Conservation (phyloP, 225 moss, liverwort and hornwort genomes). For the Sphagnum contortum region DNA sequence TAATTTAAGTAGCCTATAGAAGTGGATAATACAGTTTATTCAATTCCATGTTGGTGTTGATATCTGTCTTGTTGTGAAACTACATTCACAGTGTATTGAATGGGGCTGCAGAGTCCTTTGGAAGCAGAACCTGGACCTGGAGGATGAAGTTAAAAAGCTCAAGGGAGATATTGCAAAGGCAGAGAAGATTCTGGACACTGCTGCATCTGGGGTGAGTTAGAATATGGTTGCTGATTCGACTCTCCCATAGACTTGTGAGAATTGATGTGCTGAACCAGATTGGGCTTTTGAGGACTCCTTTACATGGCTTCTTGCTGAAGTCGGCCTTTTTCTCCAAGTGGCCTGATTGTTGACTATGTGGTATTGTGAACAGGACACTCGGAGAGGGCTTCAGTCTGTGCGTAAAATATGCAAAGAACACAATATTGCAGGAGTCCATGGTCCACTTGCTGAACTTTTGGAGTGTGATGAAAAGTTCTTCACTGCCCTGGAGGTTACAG, state of each 20-base stretch:
- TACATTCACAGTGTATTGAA: too few species aligned
- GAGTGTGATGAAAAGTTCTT: conserved; percentile 96
- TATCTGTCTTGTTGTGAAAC: too few species aligned
- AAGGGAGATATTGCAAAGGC: conserved; percentile 64
- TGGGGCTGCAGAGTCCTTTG: conserved; percentile 40
- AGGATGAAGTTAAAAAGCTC: conserved; percentile 53
- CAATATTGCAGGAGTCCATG: conserved; percentile 72
- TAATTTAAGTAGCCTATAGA: not conserved
- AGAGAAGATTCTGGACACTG: conserved; percentile 80
- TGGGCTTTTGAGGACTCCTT: too few species aligned
- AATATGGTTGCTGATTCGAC: too few species aligned
- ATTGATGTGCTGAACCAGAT: too few species aligned
- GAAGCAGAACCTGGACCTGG: conserved; percentile 65
- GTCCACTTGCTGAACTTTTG: conserved; percentile 80
- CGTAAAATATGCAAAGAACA: conserved; percentile 66
- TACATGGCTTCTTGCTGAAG: too few species aligned
- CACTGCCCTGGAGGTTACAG: conserved; percentile 87
- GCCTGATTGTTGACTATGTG: too few species aligned
- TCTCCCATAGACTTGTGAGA: too few species aligned
- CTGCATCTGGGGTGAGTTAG: conserved; percentile 69
- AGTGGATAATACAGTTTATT: too few species aligned
- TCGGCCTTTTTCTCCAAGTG: too few species aligned
- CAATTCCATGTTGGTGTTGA: too few species aligned
- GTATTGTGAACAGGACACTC: conserved; percentile 44
- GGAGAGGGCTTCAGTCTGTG: conserved; percentile 66